phyloP scores from a whole-genome alignment of 2,329 filamentous ascomycete genomes.

The Fusarium humuli region DNA sequence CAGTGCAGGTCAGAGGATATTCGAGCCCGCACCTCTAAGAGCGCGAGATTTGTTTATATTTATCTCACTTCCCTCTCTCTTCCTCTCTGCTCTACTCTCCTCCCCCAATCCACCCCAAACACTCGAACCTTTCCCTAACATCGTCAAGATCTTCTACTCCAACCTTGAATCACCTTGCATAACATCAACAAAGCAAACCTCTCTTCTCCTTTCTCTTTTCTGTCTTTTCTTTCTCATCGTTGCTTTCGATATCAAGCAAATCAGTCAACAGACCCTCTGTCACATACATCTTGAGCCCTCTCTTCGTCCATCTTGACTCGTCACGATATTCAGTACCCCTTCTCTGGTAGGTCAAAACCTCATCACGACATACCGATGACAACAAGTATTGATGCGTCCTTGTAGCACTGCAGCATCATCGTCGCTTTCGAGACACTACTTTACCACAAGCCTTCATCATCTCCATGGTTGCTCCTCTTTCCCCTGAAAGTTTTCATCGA shows the following conservation, averaged over 20 bases:
- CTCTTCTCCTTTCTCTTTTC: neutral
- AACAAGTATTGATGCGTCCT: neutral
- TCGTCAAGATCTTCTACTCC: neutral
- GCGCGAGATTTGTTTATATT: neutral
- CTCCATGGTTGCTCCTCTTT: slow-evolving; percentile 14
- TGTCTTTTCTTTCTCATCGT: neutral
- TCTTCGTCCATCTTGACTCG: slow-evolving; percentile 1
- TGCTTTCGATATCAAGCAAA: neutral
- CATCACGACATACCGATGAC: neutral
- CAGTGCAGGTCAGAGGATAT: neutral
- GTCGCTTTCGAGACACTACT: neutral
- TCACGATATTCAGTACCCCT: neutral
- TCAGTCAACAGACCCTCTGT: neutral
- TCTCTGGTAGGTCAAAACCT: neutral
- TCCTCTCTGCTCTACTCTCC: neutral
- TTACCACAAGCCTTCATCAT: neutral
- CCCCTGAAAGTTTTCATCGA: slow-evolving; percentile 20
- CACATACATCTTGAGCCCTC: neutral
- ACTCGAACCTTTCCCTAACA: neutral
- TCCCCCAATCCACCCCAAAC: too few relatives aligned
- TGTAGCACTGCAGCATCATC: neutral
- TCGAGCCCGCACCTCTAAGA: neutral
- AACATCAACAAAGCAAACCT: neutral
- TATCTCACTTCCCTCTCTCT: neutral
- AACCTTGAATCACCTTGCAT: neutral